These are phyloP conservation scores for Lentinula novae-zelandiae DNA, from an alignment of 1,284 basidiomycete genomes.

Conservation along the genomic window DNA sequence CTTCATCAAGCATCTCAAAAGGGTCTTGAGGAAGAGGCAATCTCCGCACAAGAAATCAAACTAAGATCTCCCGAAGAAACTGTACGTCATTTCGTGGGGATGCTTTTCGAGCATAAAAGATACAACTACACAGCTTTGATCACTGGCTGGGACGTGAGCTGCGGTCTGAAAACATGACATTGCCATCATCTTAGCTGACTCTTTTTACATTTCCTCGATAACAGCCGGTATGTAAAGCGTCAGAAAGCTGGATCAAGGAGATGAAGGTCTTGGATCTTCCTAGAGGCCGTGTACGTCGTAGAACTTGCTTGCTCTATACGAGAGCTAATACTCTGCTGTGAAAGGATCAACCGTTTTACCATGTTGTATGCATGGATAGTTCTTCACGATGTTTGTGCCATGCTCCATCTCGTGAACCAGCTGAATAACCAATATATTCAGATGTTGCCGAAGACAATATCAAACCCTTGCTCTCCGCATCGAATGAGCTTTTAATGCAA, in stretches of 20 bases:
- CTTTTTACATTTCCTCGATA: conserved; percentile 9
- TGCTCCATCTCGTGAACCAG: neutral
- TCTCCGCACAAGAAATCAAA: conserved; percentile 24
- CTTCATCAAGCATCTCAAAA: conserved; percentile 23
- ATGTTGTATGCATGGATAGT: conserved; percentile 35
- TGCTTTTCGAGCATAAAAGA: conserved; percentile 42
- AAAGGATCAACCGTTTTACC: conserved; percentile 51
- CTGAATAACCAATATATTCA: conserved; percentile 14
- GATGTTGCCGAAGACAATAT: conserved; percentile 43
- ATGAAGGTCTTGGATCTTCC: conserved; percentile 40
- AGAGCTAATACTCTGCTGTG: neutral
- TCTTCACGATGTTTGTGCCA: conserved; percentile 36
- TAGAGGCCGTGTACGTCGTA: conserved; percentile 24
- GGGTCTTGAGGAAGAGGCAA: conserved; percentile 29
- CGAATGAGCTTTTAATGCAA: conserved; percentile 19
- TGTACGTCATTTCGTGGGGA: conserved; percentile 47
- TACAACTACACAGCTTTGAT: conserved; percentile 46
- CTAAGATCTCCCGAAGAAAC: conserved; percentile 21
- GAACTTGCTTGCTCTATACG: neutral
- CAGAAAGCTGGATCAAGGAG: conserved; percentile 40
- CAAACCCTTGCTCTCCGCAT: conserved; percentile 22
- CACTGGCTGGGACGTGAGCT: conserved; percentile 51
- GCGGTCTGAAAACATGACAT: neutral
- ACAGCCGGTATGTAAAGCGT: conserved; percentile 39
- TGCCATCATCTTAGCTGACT: neutral